phyloP scores from a whole-genome alignment of 2,329 filamentous ascomycete species.

The Gaeumannomyces tritici region DNA sequence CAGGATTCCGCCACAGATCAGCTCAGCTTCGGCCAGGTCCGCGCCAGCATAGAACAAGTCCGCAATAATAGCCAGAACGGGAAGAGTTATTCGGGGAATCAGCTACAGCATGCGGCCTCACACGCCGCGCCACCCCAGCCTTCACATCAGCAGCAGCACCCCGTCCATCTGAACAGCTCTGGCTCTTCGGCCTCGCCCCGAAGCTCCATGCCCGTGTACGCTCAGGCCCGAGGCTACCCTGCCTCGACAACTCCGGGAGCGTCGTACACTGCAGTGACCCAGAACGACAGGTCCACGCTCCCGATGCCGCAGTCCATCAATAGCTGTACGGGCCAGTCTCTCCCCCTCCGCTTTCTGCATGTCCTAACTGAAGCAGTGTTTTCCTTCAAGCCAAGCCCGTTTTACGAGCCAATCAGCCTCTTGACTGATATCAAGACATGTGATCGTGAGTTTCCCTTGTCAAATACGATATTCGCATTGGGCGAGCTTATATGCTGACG shows the following conservation, averaged over 20 bases:
- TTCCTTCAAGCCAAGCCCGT: slow-evolving; percentile 65
- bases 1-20: slow-evolving; percentile 24
- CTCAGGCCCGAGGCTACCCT: slow-evolving; percentile 3
- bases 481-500: neutral
- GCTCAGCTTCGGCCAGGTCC: slow-evolving; percentile 34
- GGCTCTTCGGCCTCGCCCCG: neutral
- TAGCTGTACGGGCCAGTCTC: slow-evolving; percentile 1
- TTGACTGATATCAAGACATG: slow-evolving; percentile 59
- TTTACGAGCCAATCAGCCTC: slow-evolving; percentile 62
- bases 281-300: slow-evolving; percentile 1
- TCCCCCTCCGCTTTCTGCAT: neutral
- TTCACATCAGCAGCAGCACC: neutral
- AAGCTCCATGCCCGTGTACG: neutral
- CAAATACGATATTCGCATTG: neutral
- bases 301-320: neutral
- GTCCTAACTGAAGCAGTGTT: slow-evolving; percentile 11
- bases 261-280: neutral
- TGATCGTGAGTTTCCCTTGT: slow-evolving; percentile 50
- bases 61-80: neutral
- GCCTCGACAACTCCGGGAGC: neutral
- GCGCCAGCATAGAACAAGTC: slow-evolving; percentile 23
- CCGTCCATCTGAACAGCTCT: neutral
- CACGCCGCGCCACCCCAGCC: neutral
- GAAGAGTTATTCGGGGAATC: neutral
- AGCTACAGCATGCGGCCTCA: neutral